Evolutionary conservation across 2,329 filamentous ascomycete species (phyloP).

Genomic region (Trichoderma sp.): DNA sequence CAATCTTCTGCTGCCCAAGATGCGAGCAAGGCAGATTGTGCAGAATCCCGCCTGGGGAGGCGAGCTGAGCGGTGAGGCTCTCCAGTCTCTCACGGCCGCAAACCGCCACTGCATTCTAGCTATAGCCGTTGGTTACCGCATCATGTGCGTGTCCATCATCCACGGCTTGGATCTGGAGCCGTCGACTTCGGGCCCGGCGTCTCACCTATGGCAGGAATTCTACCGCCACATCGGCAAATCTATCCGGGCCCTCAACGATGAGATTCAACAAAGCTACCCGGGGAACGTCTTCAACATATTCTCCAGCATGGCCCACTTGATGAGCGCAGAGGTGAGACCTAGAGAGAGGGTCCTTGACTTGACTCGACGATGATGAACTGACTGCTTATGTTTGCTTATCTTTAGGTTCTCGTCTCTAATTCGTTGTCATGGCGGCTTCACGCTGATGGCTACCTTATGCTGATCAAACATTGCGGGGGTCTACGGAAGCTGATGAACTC

Average conservation of each 20-base stretch:
- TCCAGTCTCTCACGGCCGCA: constrained; percentile 6
- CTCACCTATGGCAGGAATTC: constrained; percentile 13
- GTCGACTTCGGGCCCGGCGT: neutral
- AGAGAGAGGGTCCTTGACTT: neutral
- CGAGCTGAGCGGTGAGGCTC: neutral
- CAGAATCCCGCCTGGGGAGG: neutral
- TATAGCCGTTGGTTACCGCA: constrained; percentile 15
- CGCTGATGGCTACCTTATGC: constrained; percentile 4
- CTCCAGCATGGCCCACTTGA: constrained; percentile 16
- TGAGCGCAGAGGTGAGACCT: constrained; percentile 14
- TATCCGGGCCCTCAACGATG: constrained; percentile 9
- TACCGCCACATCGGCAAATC: constrained; percentile 12
- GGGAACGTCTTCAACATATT: constrained; percentile 10
- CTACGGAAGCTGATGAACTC: constrained; percentile 9
- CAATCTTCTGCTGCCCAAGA: neutral
- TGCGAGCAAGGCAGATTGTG: constrained; percentile 8
- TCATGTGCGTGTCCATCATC: constrained; percentile 12
- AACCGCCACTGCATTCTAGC: constrained; percentile 14
- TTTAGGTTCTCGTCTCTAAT: constrained; percentile 10
- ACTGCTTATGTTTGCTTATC: neutral
- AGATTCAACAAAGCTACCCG: neutral
- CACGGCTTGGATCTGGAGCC: constrained; percentile 7
- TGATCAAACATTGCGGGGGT: constrained; percentile 17
- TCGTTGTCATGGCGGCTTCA: constrained; percentile 15
- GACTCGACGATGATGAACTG: neutral